These are phyloP conservation scores for Pseudogymnoascus sp. DNA, from an alignment of 2,329 filamentous ascomycete genomes.

Conservation along the genomic window DNA sequence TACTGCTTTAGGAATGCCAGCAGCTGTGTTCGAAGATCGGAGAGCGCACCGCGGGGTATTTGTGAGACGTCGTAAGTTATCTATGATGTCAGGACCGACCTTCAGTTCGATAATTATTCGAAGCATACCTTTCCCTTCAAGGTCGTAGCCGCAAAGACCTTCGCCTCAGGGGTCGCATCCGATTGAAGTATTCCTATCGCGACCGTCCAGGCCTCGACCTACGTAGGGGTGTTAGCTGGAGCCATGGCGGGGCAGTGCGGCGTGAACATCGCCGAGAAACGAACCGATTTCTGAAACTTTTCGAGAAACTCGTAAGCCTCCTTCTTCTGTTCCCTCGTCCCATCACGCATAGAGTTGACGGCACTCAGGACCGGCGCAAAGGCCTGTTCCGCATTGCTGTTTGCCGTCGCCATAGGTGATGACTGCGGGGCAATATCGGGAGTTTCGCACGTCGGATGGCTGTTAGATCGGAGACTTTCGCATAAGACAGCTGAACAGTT, in stretches of 20 bases:
- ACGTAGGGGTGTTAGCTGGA: constrained; percentile 15
- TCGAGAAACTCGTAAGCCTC: constrained; percentile 88
- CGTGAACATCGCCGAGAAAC: constrained; percentile 33
- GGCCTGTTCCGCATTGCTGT: constrained; percentile 59
- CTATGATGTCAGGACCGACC: constrained; percentile 43
- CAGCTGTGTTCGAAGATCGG: constrained; percentile 75
- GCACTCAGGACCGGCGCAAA: constrained; percentile 84
- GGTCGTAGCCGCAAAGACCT: constrained; percentile 93
- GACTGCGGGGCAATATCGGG: constrained; percentile 14
- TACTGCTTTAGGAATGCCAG: constrained; percentile 75
- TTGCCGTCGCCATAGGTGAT: constrained; percentile 57
- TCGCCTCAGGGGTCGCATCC: constrained; percentile 72
- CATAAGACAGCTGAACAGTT: constrained; percentile 1
- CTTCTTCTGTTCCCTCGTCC: constrained; percentile 74
- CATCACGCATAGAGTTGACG: constrained; percentile 85
- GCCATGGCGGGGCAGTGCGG: constrained; percentile 24
- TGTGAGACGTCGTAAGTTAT: constrained; percentile 95
- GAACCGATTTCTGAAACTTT: constrained; percentile 95
- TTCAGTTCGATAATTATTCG: neutral
- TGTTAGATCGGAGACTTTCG: constrained; percentile 11
- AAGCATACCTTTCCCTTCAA: constrained; percentile 86
- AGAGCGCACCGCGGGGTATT: constrained; percentile 67
- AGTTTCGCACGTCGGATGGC: constrained; percentile 5
- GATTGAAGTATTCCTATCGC: constrained; percentile 84
- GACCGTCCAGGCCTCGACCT: constrained; percentile 87